Base-by-base conservation (phyloP, 2,329 filamentous ascomycete species). In the Colletotrichum somersetense region DNA sequence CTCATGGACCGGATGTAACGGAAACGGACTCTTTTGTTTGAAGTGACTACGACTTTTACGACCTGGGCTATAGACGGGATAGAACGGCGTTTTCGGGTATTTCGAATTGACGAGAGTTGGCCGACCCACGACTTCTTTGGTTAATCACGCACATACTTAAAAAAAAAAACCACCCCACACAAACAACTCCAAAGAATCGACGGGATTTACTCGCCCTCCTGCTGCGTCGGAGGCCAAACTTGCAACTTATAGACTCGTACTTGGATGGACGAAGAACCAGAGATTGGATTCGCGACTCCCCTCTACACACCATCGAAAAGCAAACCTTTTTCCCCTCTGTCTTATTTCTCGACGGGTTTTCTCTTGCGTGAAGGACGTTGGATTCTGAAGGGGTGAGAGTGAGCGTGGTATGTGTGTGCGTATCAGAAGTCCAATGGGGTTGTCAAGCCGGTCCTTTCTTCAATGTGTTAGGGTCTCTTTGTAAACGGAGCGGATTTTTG, bases 1-100 rank as follows among this genome's bases (percentile, higher is more conserved):
- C 83, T 93, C 68, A 87, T 88, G 78, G 90, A 91, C 75, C 84
- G 89, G 73, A 81, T 83, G 77, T 86, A 83, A 68, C 20, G 57
- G 58, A 20, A 73, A 70, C 56, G 74, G 58, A 55, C 64, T 67
- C 48, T 68, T 30, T 30, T 30, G 2, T 2, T 30, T 30, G 76
- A 74, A 76, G 75, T 76, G 76, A 71, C 75, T 56, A 83, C 77
- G 81, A 82, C 75, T 77, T 12, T 83, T 77, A 83, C 78, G 81
- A 83, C 74, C 76, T 78, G 78, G 80, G 75, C 73, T 79, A 82
- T 83, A 83, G 79, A 83, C 75, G 76, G 64, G 73, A 81, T 81
- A 82, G 80, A 79, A 77, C 76, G 81, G 81, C 81, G 81, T 82
- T 83, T 75, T 63, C 57, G 38, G 67, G 65, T 52, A 66, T 42